Percentiles rank a stretch among this genome's conserved stretches.
Evolutionary conservation across 305 asterid genomes (phyloP).

Genomic region (Ruellia speciosa): DNA sequence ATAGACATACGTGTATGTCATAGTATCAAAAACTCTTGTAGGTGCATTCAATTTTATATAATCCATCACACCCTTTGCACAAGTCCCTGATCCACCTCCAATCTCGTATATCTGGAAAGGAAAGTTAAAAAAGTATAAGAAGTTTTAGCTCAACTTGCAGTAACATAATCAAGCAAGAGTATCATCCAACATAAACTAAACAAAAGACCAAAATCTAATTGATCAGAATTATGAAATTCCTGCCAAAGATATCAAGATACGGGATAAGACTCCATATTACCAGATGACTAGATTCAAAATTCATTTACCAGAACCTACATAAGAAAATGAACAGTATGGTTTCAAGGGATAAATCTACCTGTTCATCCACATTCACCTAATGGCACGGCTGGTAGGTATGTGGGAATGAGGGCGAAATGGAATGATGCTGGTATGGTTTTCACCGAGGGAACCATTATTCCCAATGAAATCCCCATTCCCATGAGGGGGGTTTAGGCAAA

Average conservation of each 20-base stretch:
- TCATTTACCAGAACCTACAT: not conserved
- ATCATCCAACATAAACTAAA: no score
- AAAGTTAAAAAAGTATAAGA: conserved; percentile 17
- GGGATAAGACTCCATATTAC: not conserved
- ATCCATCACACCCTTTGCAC: conserved; percentile 97
- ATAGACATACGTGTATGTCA: conserved; percentile 68
- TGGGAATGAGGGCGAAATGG: no score
- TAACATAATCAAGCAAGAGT: not conserved
- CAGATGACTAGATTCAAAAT: not conserved
- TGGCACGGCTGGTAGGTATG: no score
- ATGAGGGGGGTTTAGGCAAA: no score
- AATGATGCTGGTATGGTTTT: no score
- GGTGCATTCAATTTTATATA: conserved; percentile 92
- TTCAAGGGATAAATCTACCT: not conserved
- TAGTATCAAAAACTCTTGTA: conserved; percentile 73
- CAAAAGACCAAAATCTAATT: not conserved
- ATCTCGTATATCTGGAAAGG: conserved; percentile 84
- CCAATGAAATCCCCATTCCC: no score
- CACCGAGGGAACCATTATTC: no score
- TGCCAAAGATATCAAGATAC: not conserved
- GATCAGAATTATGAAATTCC: no score
- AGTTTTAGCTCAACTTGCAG: conserved; percentile 10
- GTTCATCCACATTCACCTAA: not conserved
- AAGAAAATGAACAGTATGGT: not conserved
- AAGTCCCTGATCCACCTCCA: conserved; percentile 99